Conservation (phyloP, 306 rosid genomes). For the Vigna radiata region DNA sequence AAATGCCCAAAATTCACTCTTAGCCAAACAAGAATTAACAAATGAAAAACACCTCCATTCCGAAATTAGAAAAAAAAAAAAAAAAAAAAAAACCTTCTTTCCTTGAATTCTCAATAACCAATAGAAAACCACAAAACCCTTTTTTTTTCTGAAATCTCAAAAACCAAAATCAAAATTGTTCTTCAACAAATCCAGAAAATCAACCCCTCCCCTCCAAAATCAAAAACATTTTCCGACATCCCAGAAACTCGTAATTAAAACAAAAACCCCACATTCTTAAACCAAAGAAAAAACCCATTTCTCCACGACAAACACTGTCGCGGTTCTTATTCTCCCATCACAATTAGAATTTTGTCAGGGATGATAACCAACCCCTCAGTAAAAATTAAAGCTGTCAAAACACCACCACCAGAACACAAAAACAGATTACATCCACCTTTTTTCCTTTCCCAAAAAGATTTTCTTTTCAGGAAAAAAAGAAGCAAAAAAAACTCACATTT, state of each 20-base stretch:
- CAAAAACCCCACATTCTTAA: not conserved
- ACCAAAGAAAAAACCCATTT: not conserved
- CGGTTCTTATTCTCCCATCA: not conserved
- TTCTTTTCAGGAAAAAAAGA: not conserved
- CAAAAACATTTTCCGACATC: not conserved
- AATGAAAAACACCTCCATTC: not conserved
- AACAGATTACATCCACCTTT: not conserved
- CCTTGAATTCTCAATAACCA: not conserved
- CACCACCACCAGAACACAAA: no score
- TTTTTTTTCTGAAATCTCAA: not conserved
- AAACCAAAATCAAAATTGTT: not conserved
- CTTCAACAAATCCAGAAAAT: not conserved
- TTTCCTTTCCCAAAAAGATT: not conserved
- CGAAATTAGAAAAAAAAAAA: not conserved
- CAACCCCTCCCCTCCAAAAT: not conserved
- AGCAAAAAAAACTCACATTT: constrained; percentile 55
- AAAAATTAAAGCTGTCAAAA: not conserved
- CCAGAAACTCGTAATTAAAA: not conserved
- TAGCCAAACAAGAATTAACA: no score
- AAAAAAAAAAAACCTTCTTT: not conserved
- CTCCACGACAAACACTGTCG: not conserved
- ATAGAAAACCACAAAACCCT: not conserved
- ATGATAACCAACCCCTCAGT: not conserved
- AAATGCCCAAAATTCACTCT: not conserved
- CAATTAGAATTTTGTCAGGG: not conserved